Conservation (phyloP, 2,329 filamentous ascomycete genomes). For the Sphaerostilbella broomeana region DNA sequence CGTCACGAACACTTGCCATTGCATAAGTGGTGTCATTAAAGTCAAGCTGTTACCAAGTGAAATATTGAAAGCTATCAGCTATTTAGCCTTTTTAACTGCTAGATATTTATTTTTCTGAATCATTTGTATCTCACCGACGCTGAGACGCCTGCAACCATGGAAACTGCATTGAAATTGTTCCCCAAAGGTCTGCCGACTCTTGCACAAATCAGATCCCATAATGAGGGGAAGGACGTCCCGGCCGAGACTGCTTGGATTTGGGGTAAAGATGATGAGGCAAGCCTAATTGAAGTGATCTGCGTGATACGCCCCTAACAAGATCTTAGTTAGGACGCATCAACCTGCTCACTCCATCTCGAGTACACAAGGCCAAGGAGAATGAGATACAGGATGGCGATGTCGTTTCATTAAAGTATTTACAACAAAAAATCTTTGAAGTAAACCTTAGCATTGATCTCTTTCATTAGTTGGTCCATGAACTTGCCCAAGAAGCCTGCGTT, state of each 20-base stretch:
- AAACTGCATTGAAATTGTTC: neutral
- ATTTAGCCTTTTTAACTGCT: no score
- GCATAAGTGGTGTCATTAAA: no score
- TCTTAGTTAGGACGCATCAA: neutral
- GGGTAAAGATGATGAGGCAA: conserved; percentile 1
- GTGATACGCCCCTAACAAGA: neutral
- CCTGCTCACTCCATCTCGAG: neutral
- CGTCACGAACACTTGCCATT: no score
- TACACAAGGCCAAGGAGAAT: neutral
- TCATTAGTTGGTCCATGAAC: neutral
- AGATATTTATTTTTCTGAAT: no score
- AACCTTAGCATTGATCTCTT: neutral
- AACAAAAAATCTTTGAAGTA: conserved; percentile 7
- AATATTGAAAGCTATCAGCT: no score
- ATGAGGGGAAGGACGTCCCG: neutral
- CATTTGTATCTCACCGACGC: no score
- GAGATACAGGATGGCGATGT: neutral
- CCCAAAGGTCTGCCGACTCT: conserved; percentile 1
- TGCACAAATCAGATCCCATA: neutral
- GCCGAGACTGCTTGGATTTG: conserved; percentile 3
- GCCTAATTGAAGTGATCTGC: neutral
- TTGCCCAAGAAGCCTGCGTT: conserved; percentile 1
- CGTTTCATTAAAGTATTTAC: no score
- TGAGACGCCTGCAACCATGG: no score
- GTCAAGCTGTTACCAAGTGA: no score